Evolutionary conservation across 1,284 basidiomycete genomes (phyloP), one percentile per base, ranked within the genome.

Genomic region (Ceratobasidium sp.): DNA sequence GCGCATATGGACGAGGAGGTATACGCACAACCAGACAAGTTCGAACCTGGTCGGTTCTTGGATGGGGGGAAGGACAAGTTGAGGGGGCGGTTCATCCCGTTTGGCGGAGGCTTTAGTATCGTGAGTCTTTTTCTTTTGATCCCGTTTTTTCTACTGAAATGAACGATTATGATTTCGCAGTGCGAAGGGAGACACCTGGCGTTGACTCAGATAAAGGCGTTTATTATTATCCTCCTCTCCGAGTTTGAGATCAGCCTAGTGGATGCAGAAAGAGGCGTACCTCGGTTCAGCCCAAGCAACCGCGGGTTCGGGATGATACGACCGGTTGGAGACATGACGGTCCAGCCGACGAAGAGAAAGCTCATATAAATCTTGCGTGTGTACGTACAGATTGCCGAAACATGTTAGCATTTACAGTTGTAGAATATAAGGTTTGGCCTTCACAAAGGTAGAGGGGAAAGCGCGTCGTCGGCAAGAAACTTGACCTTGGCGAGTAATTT

Each of bases 141-240:
- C 57, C 16, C 27, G 27, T 30, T 41, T 8, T 41, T 64, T 48
- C 27, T 62, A 16, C n/a, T 70, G 60, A 41, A 60, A 2, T 35
- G n/a, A 30, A 44, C 14, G 50, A 60, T 55, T 23, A 33, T 50
- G 20, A 16, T 16, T 23, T 4, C 2, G 10, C 52, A 79, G 77
- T 79, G 79, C 60, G 67, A 71, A 23, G 79, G 79, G n/a, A 60
- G 79, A 6, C 77, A 78, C 38, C 69, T 78, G 20, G 79, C 79
- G 5, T 41, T 70, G 10, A 38, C 68, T 20, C 77, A 78, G 23
- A 78, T 71, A 59, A 69, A 65, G 48, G 69, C 77, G 33, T 70
- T 64, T 66, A 44, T 78, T 27, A 57, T 78, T 18, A 54, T 65
- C n/a, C 64, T 78, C 7, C 68, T 78, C 18, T 52, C 46, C 23